These are phyloP conservation scores for Sclerotinia minor DNA, from an alignment of 2,329 filamentous ascomycete genomes.

Conservation along the genomic window DNA sequence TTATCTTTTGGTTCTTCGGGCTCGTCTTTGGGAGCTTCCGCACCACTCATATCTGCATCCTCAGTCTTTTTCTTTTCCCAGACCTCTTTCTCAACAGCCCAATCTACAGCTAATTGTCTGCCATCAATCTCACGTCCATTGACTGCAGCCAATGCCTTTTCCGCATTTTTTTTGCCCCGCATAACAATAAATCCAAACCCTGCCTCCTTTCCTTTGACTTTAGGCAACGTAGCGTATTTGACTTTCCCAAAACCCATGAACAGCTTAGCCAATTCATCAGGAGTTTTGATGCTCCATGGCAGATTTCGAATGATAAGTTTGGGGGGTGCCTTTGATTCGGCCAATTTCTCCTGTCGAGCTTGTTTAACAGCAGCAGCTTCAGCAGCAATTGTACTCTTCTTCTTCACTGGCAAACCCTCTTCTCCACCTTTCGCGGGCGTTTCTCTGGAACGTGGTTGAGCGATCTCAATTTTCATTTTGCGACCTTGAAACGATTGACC, in stretches of 20 bases:
- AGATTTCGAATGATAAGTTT: conserved; percentile 90
- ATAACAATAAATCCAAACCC: conserved; percentile 94
- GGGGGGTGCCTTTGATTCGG: conserved; percentile 60
- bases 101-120: conserved; percentile 87
- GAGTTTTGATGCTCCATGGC: conserved; percentile 90
- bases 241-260: conserved; percentile 92
- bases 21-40: conserved; percentile 40
- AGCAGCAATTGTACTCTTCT: conserved; percentile 40
- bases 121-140: conserved; percentile 92
- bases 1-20: conserved; percentile 39
- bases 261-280: conserved; percentile 74
- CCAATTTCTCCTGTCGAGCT: conserved; percentile 60
- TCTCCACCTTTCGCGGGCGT: conserved; percentile 51
- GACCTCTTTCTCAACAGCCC: conserved; percentile 87
- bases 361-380: conserved; percentile 49
- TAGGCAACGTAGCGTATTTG: conserved; percentile 82
- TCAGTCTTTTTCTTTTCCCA: conserved; percentile 64
- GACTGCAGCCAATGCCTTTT: conserved; percentile 78
- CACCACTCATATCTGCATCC: conserved; percentile 43
- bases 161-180: conserved; percentile 84
- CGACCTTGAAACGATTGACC: conserved; percentile 75
- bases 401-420: conserved; percentile 38
- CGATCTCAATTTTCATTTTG: conserved; percentile 82
- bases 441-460: conserved; percentile 78
- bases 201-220: conserved; percentile 65